Evolutionary conservation across 108 stramenopile species (phyloP).

Genomic region (Chaetoceros muelleri): DNA sequence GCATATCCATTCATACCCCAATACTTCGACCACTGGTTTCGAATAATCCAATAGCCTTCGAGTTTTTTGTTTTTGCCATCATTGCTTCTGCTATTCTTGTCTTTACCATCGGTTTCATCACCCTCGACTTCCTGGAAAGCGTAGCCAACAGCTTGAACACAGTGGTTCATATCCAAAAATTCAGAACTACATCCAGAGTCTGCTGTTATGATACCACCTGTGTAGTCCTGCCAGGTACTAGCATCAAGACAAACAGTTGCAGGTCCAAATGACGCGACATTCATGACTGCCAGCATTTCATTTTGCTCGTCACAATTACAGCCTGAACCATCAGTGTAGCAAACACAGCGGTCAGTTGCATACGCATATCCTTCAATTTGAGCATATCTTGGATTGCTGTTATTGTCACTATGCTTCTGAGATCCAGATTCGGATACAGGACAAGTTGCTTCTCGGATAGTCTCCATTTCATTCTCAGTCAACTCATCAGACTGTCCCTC

Average conservation of each 20-base stretch:
- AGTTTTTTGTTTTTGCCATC: conserved; percentile 20
- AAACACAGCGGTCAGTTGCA: conserved; percentile 76
- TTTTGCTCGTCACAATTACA: conserved; percentile 77
- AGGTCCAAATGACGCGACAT: conserved; percentile 78
- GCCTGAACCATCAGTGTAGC: conserved; percentile 76
- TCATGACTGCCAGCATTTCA: conserved; percentile 64
- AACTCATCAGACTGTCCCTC: conserved; percentile 35
- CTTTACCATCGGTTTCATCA: conserved; percentile 11
- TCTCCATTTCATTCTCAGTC: conserved; percentile 31
- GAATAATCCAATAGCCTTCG: conserved; percentile 85
- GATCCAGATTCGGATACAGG: conserved; percentile 25
- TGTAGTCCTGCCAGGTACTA: conserved; percentile 67
- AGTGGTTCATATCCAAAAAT: conserved; percentile 82
- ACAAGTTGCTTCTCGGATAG: conserved; percentile 42
- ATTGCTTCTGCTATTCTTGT: conserved; percentile 3
- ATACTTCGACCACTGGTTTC: conserved; percentile 72
- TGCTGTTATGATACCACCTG: conserved; percentile 76
- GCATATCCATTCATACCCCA: conserved; percentile 85
- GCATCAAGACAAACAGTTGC: conserved; percentile 82
- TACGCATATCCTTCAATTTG: conserved; percentile 78
- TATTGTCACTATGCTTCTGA: conserved; percentile 22
- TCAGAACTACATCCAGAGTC: conserved; percentile 52
- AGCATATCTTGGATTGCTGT: conserved; percentile 46
- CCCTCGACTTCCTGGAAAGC: conserved; percentile 42
- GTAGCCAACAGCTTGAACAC: conserved; percentile 80